A percentile compares a stretch with the other conserved stretches of the same genome.
Evolutionary conservation across 441 rosid species (phyloP).

Genomic region (Pelargonium australe): DNA sequence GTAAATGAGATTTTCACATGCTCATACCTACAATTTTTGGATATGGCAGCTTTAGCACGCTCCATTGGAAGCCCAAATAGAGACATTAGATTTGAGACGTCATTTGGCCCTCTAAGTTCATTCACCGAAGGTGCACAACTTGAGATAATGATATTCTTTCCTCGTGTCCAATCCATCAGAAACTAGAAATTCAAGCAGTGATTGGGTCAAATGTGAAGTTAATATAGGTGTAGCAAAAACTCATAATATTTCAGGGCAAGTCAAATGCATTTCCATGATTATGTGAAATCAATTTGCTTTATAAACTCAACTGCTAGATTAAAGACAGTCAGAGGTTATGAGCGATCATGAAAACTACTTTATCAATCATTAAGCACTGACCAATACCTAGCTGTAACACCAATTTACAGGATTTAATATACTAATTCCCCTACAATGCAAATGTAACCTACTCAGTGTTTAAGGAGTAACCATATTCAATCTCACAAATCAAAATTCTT

Average conservation of each 20-base stretch:
- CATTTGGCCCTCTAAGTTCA: constrained; percentile 82
- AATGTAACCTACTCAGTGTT: neutral
- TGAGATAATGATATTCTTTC: constrained; percentile 60
- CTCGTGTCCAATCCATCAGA: constrained; percentile 81
- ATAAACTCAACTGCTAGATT: neutral
- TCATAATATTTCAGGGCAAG: neutral
- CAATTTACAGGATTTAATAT: too few relatives aligned
- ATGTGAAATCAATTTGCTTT: too few relatives aligned
- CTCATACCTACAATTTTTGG: constrained; percentile 76
- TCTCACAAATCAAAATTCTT: neutral
- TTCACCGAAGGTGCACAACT: constrained; percentile 68
- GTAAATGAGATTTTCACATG: constrained; percentile 9
- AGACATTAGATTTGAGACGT: constrained; percentile 64
- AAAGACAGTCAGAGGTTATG: neutral
- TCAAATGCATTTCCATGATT: too few relatives aligned
- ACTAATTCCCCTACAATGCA: neutral
- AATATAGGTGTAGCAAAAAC: neutral
- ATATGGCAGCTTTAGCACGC: constrained; percentile 65
- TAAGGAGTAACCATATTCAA: neutral
- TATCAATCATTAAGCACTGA: neutral
- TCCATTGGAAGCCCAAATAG: constrained; percentile 69
- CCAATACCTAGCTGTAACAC: neutral
- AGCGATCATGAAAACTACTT: neutral
- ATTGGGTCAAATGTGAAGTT: constrained; percentile 2
- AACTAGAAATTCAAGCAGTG: constrained; percentile 36